Evolutionary conservation across 768 basidiomycete species (phyloP).

Genomic region (Neoboletus brunneissimus): DNA sequence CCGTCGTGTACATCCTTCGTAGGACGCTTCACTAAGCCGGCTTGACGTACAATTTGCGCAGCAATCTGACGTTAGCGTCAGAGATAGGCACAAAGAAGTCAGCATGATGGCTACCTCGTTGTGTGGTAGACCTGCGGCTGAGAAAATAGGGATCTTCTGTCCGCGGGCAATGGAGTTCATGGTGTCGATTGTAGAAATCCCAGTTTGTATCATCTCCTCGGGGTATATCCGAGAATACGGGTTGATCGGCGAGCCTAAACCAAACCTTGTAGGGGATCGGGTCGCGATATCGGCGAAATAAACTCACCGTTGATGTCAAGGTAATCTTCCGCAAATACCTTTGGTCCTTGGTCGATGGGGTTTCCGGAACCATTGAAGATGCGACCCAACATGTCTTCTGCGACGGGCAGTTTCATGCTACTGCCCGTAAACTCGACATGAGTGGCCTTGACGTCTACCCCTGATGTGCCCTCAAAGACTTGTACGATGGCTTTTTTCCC

Average conservation of each 20-base stretch:
- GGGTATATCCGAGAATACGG: slow-evolving; percentile 98
- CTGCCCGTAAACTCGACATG: slow-evolving; percentile 98
- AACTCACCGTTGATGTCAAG: slow-evolving; percentile 94
- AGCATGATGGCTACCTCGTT: slow-evolving; percentile 68
- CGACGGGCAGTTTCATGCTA: slow-evolving; percentile 98
- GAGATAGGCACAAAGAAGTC: slow-evolving; percentile 22
- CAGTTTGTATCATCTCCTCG: slow-evolving; percentile 99
- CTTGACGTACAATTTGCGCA: slow-evolving; percentile 99
- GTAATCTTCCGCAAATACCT: slow-evolving; percentile 99
- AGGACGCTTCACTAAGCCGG: slow-evolving; percentile 93
- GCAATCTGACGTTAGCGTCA: slow-evolving; percentile 68
- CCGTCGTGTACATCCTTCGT: slow-evolving; percentile 98
- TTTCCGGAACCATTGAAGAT: slow-evolving; percentile 99
- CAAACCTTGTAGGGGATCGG: slow-evolving; percentile 15
- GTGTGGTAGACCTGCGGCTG: slow-evolving; percentile 96
- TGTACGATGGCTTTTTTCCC: slow-evolving; percentile 99
- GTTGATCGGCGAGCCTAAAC: slow-evolving; percentile 92
- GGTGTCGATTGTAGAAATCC: slow-evolving; percentile 96
- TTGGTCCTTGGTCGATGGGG: slow-evolving; percentile 97
- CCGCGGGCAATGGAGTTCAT: slow-evolving; percentile 99
- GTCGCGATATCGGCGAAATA: slow-evolving; percentile 1
- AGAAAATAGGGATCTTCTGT: slow-evolving; percentile 99
- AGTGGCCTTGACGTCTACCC: slow-evolving; percentile 95
- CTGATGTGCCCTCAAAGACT: slow-evolving; percentile 97
- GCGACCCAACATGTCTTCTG: slow-evolving; percentile 98